Evolutionary conservation across 306 rosid genomes (phyloP), one percentile per base, ranked within the genome.

Genomic region (Echinosophora koreensis): DNA sequence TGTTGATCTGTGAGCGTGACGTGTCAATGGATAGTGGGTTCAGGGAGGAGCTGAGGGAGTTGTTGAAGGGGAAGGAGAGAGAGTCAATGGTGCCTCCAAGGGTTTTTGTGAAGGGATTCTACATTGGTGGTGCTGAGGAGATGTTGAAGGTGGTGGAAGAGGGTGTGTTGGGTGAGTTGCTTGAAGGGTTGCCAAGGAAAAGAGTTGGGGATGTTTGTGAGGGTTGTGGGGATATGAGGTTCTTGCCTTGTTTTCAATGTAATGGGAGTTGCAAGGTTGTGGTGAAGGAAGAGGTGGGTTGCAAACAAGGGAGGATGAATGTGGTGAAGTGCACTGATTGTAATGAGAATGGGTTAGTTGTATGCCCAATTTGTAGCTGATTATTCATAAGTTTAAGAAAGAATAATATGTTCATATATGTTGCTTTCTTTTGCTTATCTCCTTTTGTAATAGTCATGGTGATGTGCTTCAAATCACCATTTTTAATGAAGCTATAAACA

Each of bases 1-100:
- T 90, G 14, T 34, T 74, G 51, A 68, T 94, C 74, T 85, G 88
- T 78, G 98, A 94, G 88, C 86, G 97, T 1, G 98, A 94, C 60
- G 91, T 94, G 37, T 94, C 97, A 0, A 94, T 94, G 98, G 92
- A 94, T 55, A 81, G 89, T 0, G 94, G 96, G 1, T 92, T 94
- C 39, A 80, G 76, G 13, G 94, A 92, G 51, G 96, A 94, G 76
- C 44, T 94, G 2, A 79, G 76, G 50, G 86, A 73, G 0, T 63
- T 92, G 65, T 27, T 89, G 77, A 82, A 69, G 47, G 92, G 83
- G 81, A 84, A 82, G 41, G 89, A 50, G 35, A 77, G 10, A 59
- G 88, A 77, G 10, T 77, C 51, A 0, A 50, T 76, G 71, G 80
- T 90, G 42, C 96, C 94, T 3, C 98, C 96, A 0, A 88, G 86